Percentiles rank a stretch among this genome's conserved stretches.
These are phyloP conservation scores for Phoma sp. DNA, from an alignment of 2,329 filamentous ascomycete genomes.

Conservation along the genomic window DNA sequence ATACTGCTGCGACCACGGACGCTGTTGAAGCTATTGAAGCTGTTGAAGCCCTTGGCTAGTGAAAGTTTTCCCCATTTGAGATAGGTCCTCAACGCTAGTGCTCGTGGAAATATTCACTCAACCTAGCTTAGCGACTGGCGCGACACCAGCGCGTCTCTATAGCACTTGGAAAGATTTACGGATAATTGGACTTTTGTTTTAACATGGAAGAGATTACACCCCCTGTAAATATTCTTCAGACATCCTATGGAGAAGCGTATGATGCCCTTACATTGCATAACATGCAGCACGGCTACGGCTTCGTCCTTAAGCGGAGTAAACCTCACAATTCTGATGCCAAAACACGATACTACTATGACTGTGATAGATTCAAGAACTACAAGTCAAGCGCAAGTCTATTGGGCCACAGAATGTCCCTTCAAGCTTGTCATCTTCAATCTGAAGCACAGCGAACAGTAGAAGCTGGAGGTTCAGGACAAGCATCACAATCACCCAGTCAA, in stretches of 20 bases:
- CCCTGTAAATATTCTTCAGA: conserved; percentile 16
- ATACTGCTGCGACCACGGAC: no score
- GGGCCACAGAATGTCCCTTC: conserved; percentile 17
- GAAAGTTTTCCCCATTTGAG: no score
- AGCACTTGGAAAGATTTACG: no score
- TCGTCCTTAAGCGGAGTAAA: no score
- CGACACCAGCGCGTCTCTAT: conserved; percentile 18
- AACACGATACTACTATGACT: conserved; percentile 23
- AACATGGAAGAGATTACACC: conserved; percentile 17
- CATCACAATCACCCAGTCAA: conserved; percentile 12
- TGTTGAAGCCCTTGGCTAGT: no score
- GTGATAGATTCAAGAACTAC: conserved; percentile 14
- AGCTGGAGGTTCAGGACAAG: background rate
- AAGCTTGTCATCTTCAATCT: conserved; percentile 19
- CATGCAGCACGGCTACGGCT: conserved; percentile 22
- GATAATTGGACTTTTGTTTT: background rate
- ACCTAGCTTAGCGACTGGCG: conserved; percentile 14
- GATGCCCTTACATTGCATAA: conserved; percentile 21
- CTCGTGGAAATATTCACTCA: conserved; percentile 11
- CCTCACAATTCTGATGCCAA: conserved; percentile 21
- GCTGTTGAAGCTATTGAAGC: no score
- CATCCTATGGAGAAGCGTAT: conserved; percentile 25
- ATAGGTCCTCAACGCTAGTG: no score
- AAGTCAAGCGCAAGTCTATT: conserved; percentile 12
- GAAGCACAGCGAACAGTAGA: conserved; percentile 4